Base-by-base conservation (phyloP, 108 stramenopile species). In the Thalassiosira profunda region DNA sequence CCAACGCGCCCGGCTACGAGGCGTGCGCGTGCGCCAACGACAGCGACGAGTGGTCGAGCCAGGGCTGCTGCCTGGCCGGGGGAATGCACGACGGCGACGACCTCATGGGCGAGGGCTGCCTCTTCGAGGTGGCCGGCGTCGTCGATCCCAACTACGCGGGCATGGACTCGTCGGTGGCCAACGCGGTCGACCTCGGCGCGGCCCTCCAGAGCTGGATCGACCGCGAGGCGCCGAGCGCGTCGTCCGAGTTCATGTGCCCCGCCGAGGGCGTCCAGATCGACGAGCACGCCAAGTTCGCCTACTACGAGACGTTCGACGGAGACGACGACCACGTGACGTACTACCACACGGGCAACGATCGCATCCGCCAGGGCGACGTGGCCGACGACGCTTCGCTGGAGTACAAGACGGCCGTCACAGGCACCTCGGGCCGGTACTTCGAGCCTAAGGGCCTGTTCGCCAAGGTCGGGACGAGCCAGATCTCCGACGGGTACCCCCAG, bases 61-160 rank as follows among this genome's bases (percentile, higher is more conserved):
- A 71, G 23, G 80, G 80, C 33, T 81, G 80, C 54, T 81, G 80
- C 57, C 53, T 81, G 42, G 73, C 80, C 30, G 59, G 56, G 5
- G 80, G 80, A 46, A 77, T 24, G 38, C 21, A 60, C 31, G 26
- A 66, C 29, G 48, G 56, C 25, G 33, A 53, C 10, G 65, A 77
- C 34, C 76, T 81, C 18, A 40, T 40, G 4, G 75, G 74, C 17
- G 55, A 65, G 17, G 80, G 80, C 35, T 81, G 80, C 62, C 65
- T 81, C 8, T 77, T 40, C 35, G 69, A 70, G 43, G 76, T 81
- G 10, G 76, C 69, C 35, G 80, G 80, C 28, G 31, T 77, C 29
- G 70, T 71, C 4, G 80, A 72, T 67, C 64, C 75, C 10, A 81
- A 81, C 65, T 81, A 81, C 51, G 56, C 71, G 5, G 80, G 80